Conservation (phyloP, 1,284 basidiomycete species). For the Malassezia cuniculi region DNA sequence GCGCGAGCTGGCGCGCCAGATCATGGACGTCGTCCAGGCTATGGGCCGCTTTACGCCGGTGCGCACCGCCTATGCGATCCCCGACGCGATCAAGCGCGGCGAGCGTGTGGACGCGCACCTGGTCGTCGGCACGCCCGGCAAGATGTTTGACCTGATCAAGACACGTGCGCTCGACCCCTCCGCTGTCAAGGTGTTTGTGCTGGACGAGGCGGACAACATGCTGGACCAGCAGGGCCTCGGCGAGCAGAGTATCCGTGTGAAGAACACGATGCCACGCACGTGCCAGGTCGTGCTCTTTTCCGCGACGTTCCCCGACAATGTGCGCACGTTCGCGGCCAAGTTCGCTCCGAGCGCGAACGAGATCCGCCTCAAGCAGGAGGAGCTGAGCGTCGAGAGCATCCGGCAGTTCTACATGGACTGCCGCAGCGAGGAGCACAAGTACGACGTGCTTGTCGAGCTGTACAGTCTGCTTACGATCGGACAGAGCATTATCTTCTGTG, state of each 20-base stretch:
- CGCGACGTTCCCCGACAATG: constrained; percentile 90
- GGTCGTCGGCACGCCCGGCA: constrained; percentile 91
- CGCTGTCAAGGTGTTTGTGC: constrained; percentile 79
- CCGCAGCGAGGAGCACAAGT: constrained; percentile 72
- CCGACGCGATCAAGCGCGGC: constrained; percentile 57
- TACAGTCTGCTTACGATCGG: constrained; percentile 87
- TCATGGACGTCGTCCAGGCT: constrained; percentile 79
- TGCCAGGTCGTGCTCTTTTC: constrained; percentile 91
- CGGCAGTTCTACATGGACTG: constrained; percentile 93
- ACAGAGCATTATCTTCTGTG: constrained; percentile 87
- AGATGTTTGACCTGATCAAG: constrained; percentile 66
- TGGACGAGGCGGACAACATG: constrained; percentile 99
- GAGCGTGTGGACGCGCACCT: constrained; percentile 73
- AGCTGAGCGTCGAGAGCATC: constrained; percentile 85
- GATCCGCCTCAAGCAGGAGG: constrained; percentile 87
- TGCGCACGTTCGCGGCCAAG: constrained; percentile 73
- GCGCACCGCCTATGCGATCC: constrained; percentile 87
- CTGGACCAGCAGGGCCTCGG: constrained; percentile 86
- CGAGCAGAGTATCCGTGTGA: constrained; percentile 89
- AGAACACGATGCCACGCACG: constrained; percentile 60
- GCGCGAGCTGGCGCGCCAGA: constrained; percentile 90
- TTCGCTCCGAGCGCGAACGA: constrained; percentile 92
- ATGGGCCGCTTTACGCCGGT: constrained; percentile 93
- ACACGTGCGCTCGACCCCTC: constrained; percentile 52
- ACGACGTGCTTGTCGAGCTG: constrained; percentile 80